Conservation (phyloP, 768 basidiomycete species). For the Leccinum subgranulosum region DNA sequence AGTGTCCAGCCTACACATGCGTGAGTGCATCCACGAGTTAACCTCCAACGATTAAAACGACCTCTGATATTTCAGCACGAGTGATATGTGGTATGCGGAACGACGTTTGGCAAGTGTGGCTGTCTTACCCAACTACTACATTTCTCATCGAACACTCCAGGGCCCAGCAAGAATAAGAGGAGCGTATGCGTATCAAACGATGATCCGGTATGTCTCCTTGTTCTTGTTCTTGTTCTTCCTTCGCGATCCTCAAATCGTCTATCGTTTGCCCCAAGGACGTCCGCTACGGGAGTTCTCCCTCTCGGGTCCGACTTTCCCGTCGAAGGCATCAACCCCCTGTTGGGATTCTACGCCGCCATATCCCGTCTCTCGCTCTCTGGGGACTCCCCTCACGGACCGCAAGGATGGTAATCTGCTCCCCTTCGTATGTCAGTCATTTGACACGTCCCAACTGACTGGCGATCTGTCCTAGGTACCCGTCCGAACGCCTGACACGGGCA, state of each 20-base stretch:
- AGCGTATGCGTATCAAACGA: conserved; percentile 85
- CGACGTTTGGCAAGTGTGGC: conserved; percentile 54
- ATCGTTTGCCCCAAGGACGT: conserved; percentile 36
- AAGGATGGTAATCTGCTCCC: conserved; percentile 64
- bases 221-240: not conserved
- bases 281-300: conserved; percentile 57
- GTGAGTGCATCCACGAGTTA: conserved; percentile 38
- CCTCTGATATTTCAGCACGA: conserved; percentile 48
- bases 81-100: conserved; percentile 93
- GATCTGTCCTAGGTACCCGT: conserved; percentile 59
- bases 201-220: conserved; percentile 55
- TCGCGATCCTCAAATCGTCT: not conserved
- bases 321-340: conserved; percentile 83
- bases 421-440: not conserved
- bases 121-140: not conserved
- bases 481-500: conserved; percentile 69
- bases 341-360: conserved; percentile 88
- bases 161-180: conserved; percentile 80
- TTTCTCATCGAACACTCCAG: conserved; percentile 34
- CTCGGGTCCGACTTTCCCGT: conserved; percentile 95
- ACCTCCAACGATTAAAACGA: not conserved
- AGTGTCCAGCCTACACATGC: conserved; percentile 95
- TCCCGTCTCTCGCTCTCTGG: conserved; percentile 68
- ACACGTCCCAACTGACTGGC: not conserved
- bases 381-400: conserved; percentile 74